Percentiles rank a stretch among this genome's conserved stretches.
phyloP scores from a whole-genome alignment of 1,284 basidiomycete species.

The Pyrrhoderma noxium region DNA sequence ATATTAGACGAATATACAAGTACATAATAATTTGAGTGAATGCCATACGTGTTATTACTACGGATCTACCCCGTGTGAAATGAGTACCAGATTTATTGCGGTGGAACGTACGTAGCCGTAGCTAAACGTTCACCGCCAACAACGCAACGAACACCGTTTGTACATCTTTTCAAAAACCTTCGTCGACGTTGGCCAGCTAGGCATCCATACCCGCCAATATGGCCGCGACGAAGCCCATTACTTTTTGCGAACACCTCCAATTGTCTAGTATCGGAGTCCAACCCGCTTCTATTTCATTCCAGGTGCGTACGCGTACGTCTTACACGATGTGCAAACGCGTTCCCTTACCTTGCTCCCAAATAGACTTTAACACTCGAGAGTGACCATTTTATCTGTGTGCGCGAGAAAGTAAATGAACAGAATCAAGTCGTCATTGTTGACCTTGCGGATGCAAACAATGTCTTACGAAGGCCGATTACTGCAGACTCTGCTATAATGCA shows the following conservation, averaged over 20 bases:
- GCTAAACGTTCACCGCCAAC: conserved; percentile 7
- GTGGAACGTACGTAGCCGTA: too few species aligned
- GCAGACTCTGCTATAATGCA: conserved; percentile 99
- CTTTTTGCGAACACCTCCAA: conserved; percentile 84
- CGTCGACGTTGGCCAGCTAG: conserved; percentile 14
- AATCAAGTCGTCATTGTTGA: conserved; percentile 98
- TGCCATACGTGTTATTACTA: not conserved
- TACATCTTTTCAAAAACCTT: conserved; percentile 13
- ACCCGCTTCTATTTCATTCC: conserved; percentile 95
- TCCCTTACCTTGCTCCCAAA: conserved; percentile 17
- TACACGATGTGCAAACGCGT: conserved; percentile 1
- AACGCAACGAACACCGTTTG: not conserved
- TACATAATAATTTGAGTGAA: not conserved
- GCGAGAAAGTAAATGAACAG: conserved; percentile 84
- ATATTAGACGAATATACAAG: not conserved
- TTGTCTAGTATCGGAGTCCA: conserved; percentile 95
- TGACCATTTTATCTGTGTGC: conserved; percentile 93
- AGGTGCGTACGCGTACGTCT: conserved; percentile 45
- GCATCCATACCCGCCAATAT: conserved; percentile 24
- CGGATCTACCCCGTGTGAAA: too few species aligned
- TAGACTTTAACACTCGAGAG: conserved; percentile 91
- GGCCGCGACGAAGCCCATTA: conserved; percentile 60
- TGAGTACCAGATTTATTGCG: too few species aligned
- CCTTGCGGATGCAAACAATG: conserved; percentile 92
- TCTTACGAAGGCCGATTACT: conserved; percentile 93